phyloP scores from a whole-genome alignment of 75 land plant genomes.

The Larix kaempferi region DNA sequence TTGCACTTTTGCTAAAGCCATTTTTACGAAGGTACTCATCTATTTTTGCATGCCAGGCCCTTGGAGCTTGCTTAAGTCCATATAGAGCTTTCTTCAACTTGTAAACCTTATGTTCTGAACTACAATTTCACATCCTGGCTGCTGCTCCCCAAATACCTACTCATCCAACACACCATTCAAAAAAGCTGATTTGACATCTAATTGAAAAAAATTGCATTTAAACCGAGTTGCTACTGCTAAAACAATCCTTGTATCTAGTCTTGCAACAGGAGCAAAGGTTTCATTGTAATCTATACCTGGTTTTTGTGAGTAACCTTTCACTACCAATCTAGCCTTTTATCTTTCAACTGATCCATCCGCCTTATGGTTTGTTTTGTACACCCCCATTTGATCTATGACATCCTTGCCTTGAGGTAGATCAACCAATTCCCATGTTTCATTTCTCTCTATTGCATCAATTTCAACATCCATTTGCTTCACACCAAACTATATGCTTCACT shows the following conservation, averaged over 20 bases:
- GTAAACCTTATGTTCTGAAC: neutral
- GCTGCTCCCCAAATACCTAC: neutral
- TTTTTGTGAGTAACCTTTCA: neutral
- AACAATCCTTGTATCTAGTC: neutral
- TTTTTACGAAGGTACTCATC: neutral
- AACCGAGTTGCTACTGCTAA: neutral
- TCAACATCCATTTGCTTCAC: conserved; percentile 17
- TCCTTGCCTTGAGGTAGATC: neutral
- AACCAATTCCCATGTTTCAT: conserved; percentile 9
- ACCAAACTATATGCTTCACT: neutral
- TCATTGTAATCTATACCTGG: conserved; percentile 12
- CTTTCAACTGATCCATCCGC: neutral
- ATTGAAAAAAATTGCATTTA: neutral
- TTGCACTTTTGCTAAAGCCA: neutral
- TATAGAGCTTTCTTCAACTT: conserved; percentile 11
- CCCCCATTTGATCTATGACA: conserved; percentile 3
- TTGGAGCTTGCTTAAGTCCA: conserved; percentile 10
- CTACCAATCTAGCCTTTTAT: conserved; percentile 11
- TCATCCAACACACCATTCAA: conserved; percentile 7
- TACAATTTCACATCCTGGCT: neutral
- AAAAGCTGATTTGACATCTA: conserved; percentile 9
- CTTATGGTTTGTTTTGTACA: neutral
- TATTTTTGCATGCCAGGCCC: neutral
- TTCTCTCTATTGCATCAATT: conserved; percentile 5
- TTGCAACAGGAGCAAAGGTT: conserved; percentile 1